phyloP scores from a whole-genome alignment of 768 basidiomycete genomes.

The Mycena venus region DNA sequence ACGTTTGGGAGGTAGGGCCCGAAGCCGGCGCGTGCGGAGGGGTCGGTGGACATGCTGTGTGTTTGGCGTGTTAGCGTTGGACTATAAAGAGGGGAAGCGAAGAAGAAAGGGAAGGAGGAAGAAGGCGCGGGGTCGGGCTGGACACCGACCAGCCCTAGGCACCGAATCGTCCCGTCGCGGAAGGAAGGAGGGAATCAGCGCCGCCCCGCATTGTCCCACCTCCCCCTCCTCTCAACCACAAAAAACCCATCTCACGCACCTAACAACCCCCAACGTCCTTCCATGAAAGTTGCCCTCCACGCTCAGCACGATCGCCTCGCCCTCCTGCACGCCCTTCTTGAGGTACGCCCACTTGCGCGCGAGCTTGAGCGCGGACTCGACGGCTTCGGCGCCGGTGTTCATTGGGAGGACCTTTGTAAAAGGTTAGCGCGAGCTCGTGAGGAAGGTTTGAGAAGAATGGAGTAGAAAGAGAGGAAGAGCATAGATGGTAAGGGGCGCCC shows the following conservation, averaged over 20 bases:
- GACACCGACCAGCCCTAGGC: too few species aligned
- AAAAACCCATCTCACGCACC: too few species aligned
- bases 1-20: slow-evolving; percentile 92
- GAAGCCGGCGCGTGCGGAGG: slow-evolving; percentile 87
- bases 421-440: too few species aligned
- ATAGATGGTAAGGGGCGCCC: too few species aligned
- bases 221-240: too few species aligned
- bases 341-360: slow-evolving; percentile 97
- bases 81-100: too few species aligned
- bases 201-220: too few species aligned
- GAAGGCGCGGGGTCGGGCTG: too few species aligned
- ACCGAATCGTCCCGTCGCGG: too few species aligned
- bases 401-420: slow-evolving; percentile 83
- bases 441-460: too few species aligned
- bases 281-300: slow-evolving; percentile 97
- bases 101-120: neutral
- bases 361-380: slow-evolving; percentile 96
- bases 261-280: slow-evolving; percentile 89
- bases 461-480: too few species aligned
- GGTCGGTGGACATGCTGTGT: slow-evolving; percentile 92
- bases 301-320: slow-evolving; percentile 88
- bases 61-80: neutral
- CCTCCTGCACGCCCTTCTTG: slow-evolving; percentile 85
- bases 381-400: slow-evolving; percentile 99
- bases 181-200: too few species aligned